Conservation (phyloP, 768 basidiomycete species). For the Mycena alexandri region DNA sequence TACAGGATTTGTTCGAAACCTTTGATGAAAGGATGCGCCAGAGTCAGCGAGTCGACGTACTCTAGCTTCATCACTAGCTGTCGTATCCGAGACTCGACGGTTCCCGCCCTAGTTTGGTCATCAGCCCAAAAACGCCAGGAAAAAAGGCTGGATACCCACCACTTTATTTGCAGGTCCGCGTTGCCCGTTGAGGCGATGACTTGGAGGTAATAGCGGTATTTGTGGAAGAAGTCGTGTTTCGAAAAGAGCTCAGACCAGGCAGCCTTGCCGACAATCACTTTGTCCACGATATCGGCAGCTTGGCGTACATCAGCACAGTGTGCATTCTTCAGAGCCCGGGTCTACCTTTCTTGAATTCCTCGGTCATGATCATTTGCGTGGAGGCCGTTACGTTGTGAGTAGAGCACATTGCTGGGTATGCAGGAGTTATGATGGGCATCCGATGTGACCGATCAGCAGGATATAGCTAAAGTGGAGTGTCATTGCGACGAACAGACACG, state of each 20-base stretch:
- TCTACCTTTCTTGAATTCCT: constrained; percentile 93
- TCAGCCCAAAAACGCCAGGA: constrained; percentile 10
- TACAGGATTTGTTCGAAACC: constrained; percentile 91
- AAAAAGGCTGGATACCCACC: constrained; percentile 63
- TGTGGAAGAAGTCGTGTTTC: constrained; percentile 97
- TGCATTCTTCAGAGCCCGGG: constrained; percentile 8
- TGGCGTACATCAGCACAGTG: constrained; percentile 31
- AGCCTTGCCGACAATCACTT: constrained; percentile 85
- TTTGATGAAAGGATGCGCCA: constrained; percentile 96
- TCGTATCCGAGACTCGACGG: constrained; percentile 97
- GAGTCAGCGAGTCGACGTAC: constrained; percentile 89
- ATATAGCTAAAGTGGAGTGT: constrained; percentile 70
- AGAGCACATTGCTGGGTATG: constrained; percentile 98
- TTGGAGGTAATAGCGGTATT: constrained; percentile 96
- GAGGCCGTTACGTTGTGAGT: constrained; percentile 98
- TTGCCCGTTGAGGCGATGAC: constrained; percentile 92
- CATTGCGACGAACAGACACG: background rate
- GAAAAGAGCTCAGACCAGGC: constrained; percentile 95
- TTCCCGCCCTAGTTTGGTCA: constrained; percentile 72
- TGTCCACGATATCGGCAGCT: constrained; percentile 96
- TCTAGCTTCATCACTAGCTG: constrained; percentile 99
- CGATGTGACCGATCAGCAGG: constrained; percentile 93
- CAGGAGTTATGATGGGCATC: constrained; percentile 99
- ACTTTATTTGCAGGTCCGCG: constrained; percentile 90
- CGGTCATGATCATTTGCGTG: constrained; percentile 95